Base-by-base conservation (phyloP, 768 basidiomycete species). In the Pleurotus sapidus region DNA sequence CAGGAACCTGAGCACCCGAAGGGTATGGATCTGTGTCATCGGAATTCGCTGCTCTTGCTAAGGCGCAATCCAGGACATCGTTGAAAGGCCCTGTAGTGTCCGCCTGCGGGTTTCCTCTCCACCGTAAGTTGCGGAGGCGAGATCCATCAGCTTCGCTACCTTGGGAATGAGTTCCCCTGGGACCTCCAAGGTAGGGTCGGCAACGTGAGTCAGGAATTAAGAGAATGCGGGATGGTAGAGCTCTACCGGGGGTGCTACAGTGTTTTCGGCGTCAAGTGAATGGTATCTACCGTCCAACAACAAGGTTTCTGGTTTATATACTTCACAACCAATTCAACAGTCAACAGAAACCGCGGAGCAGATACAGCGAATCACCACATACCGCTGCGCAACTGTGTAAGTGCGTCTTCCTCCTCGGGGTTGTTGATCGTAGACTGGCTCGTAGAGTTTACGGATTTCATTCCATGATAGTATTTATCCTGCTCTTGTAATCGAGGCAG, bases 171-270 rank as follows among this genome's bases (percentile, higher is more conserved):
- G 49, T 17, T 56, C 55, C 12, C 55, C 47, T 20, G 65, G 60
- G 57, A 66, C 38, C 42, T 43, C 42, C n/a, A 43, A 43, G 18
- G 18, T 20, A 25, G 46, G 46, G 54, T 62, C 56, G n/a, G 27
- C 43, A 43, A 61, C 24, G 46, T 59, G 56, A 23, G 60, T 60
- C 55, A 61, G 59, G 58, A 68, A 68, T 24, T 61, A 55, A 38
- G 40, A 63, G 57, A 67, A 67, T 51, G 54, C 65, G 8, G 63
- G 64, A 59, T 68, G 63, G 58, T 63, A 67, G 42, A 67, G 38
- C 58, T 66, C 60, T 47, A 68, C 54, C 14, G 65, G 67, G 55
- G 63, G 65, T n/a, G 61, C 58, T 17, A 63, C 34, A n/a, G 42
- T 43, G 20, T 43, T 43, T 8, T 8, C 11, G 8, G 30, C 8